A percentile compares a stretch with the other conserved stretches of the same genome.
Evolutionary conservation across 1,284 basidiomycete genomes (phyloP).

Genomic region (Chondrostereum purpureum): DNA sequence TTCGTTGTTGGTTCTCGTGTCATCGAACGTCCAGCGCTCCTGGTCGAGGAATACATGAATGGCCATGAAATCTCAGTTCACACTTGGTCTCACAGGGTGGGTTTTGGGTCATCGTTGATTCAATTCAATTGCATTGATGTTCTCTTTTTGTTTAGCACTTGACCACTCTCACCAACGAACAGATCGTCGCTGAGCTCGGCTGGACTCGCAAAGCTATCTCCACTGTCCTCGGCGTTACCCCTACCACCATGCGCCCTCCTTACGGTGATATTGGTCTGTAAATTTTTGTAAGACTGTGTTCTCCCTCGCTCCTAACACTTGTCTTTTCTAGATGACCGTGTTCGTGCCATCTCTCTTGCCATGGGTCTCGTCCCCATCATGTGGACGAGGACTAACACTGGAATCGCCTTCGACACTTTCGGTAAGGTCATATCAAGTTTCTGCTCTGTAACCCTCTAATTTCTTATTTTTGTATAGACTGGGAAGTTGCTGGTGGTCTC

Average conservation of each 20-base stretch:
- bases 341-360: constrained; percentile 75
- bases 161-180: constrained; percentile 77
- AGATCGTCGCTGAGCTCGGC: constrained; percentile 90
- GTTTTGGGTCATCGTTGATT: too few relatives aligned
- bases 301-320: too few relatives aligned
- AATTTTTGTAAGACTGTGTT: too few relatives aligned
- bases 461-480: constrained; percentile 42
- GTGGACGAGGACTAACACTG: constrained; percentile 58
- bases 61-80: constrained; percentile 79
- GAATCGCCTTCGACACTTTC: constrained; percentile 74
- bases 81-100: constrained; percentile 70
- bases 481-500: constrained; percentile 72
- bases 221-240: constrained; percentile 70
- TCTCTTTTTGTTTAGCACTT: constrained; percentile 40
- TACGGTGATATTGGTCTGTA: constrained; percentile 50
- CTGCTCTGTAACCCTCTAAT: constrained; percentile 2
- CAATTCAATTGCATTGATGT: not conserved
- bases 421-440: constrained; percentile 30
- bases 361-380: constrained; percentile 81
- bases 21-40: constrained; percentile 70
- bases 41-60: constrained; percentile 80
- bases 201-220: constrained; percentile 89
- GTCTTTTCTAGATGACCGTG: constrained; percentile 65
- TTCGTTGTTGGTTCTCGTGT: constrained; percentile 91
- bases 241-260: constrained; percentile 61